These are phyloP conservation scores for Rubia balearica DNA, from an alignment of 305 asterid genomes.

Conservation along the genomic window DNA sequence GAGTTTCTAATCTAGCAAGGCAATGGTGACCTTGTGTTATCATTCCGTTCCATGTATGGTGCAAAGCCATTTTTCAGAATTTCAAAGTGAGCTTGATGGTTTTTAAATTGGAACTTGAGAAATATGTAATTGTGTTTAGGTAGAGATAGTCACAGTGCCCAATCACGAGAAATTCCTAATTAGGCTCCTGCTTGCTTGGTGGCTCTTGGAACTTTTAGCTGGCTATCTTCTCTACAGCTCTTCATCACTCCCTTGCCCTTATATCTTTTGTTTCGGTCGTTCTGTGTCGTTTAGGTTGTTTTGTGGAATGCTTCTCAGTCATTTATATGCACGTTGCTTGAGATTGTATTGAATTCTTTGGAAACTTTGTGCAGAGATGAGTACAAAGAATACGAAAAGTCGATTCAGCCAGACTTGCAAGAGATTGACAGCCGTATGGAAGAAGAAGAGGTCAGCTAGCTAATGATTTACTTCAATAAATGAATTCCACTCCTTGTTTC, in stretches of 20 bases:
- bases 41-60: not conserved
- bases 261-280: not conserved
- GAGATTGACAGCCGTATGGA: slow-evolving; percentile 79
- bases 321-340: not conserved
- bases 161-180: not conserved
- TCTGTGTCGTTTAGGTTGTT: not conserved
- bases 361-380: slow-evolving; percentile 55
- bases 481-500: slow-evolving; percentile 5
- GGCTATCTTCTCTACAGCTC: not conserved
- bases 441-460: slow-evolving; percentile 78
- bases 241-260: not conserved
- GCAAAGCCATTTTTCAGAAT: not conserved
- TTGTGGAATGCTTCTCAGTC: not conserved
- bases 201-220: not conserved
- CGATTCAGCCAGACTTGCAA: slow-evolving; percentile 74
- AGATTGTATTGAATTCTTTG: slow-evolving; percentile 10
- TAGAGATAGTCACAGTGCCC: not conserved
- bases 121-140: not conserved
- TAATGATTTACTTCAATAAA: slow-evolving; percentile 13
- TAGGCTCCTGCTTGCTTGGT: not conserved
- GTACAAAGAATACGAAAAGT: slow-evolving; percentile 86
- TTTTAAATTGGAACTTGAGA: not conserved
- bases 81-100: not conserved
- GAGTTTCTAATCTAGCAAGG: not conserved
- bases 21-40: not conserved